These are phyloP conservation scores for Logfia minima DNA, from an alignment of 129 eudicot genomes.

Conservation along the genomic window DNA sequence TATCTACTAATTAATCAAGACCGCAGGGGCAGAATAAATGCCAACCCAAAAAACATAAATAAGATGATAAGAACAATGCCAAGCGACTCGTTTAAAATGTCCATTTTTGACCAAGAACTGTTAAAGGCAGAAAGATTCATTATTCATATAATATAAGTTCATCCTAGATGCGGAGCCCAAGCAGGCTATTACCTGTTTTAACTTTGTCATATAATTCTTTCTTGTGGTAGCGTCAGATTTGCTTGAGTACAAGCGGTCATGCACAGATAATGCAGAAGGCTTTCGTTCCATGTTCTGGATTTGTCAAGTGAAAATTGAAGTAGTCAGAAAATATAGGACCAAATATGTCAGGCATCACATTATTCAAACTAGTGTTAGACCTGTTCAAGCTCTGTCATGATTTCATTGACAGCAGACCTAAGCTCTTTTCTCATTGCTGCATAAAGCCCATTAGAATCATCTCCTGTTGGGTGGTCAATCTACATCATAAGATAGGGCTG, in stretches of 20 bases:
- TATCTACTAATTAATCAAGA: neutral
- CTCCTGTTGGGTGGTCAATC: conserved; percentile 38
- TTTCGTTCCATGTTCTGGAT: conserved; percentile 55
- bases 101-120: conserved; percentile 16
- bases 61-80: neutral
- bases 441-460: neutral
- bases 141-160: neutral
- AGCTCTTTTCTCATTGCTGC: conserved; percentile 41
- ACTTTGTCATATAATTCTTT: conserved; percentile 49
- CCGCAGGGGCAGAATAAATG: neutral
- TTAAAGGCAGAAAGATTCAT: neutral
- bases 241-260: conserved; percentile 42
- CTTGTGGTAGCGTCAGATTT: conserved; percentile 45
- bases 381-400: conserved; percentile 72
- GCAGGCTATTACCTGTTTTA: conserved; percentile 54
- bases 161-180: neutral
- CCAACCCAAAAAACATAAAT: neutral
- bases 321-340: conserved; percentile 13
- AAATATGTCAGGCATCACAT: neutral
- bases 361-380: conserved; percentile 28
- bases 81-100: neutral
- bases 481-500: conserved; percentile 30
- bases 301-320: conserved; percentile 17
- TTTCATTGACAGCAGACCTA: conserved; percentile 48
- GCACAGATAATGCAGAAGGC: conserved; percentile 35